Percentiles rank a stretch among this genome's conserved stretches.
phyloP scores from a whole-genome alignment of 805 yeast genomes.

The Spathaspora girioi region DNA sequence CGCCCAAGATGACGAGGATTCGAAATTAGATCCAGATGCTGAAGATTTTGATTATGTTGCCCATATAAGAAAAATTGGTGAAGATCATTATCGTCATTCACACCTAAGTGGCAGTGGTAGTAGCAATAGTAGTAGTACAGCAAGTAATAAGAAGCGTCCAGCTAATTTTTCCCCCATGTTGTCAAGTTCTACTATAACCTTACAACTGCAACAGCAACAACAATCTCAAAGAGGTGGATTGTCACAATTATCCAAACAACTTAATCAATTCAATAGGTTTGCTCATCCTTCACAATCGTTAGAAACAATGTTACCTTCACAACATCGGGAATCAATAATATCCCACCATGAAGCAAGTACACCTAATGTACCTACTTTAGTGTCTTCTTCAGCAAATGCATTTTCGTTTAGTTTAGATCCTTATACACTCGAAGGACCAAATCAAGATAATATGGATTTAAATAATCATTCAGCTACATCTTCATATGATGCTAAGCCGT shows the following conservation, averaged over 20 bases:
- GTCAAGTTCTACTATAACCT: not conserved
- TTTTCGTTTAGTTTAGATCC: conserved; percentile 41
- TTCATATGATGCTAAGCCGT: conserved; percentile 4
- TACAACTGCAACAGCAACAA: not conserved
- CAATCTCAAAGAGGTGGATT: conserved; percentile 1
- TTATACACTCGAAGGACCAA: conserved; percentile 45
- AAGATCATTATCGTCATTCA: conserved; percentile 10
- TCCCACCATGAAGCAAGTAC: conserved; percentile 3
- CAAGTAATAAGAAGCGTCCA: conserved; percentile 14
- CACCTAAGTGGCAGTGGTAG: conserved; percentile 1
- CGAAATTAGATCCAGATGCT: conserved; percentile 38
- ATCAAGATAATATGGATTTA: conserved; percentile 4
- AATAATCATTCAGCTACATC: conserved; percentile 1
- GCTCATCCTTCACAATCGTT: conserved; percentile 3
- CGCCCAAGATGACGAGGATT: not conserved
- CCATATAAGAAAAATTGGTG: conserved; percentile 56
- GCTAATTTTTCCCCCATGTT: conserved; percentile 16
- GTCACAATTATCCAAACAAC: conserved; percentile 2
- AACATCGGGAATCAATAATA: conserved; percentile 1
- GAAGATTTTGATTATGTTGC: conserved; percentile 64
- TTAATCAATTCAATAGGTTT: conserved; percentile 2
- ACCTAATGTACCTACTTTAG: not conserved
- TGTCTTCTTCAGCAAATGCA: conserved; percentile 2
- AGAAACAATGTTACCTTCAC: conserved; percentile 2
- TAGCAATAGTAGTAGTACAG: not conserved